Conservation (phyloP, 352 stramenopile species). For the Globisporangium heterothallicum region DNA sequence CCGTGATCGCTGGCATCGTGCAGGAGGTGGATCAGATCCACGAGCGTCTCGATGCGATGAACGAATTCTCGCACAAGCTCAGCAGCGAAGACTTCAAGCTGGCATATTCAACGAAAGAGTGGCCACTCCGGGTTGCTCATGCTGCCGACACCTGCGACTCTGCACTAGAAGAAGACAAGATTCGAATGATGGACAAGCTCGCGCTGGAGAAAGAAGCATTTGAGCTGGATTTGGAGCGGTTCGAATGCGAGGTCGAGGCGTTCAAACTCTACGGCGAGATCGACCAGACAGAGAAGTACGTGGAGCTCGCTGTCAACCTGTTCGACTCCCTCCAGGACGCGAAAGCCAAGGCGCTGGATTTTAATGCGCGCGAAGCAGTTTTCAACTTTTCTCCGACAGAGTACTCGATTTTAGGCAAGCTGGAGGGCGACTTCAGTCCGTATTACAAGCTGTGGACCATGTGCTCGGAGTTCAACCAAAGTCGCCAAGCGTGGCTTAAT, state of each 20-base stretch:
- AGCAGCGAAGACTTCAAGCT: conserved; percentile 86
- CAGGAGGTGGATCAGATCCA: conserved; percentile 75
- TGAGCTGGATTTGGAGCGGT: conserved; percentile 79
- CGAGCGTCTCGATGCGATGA: conserved; percentile 56
- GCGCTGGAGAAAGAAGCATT: conserved; percentile 89
- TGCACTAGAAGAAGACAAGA: conserved; percentile 88
- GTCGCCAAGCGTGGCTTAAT: conserved; percentile 89
- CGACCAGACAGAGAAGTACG: conserved; percentile 86
- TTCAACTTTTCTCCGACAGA: conserved; percentile 92
- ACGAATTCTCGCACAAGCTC: conserved; percentile 85
- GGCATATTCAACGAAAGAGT: conserved; percentile 87
- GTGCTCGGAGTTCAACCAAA: conserved; percentile 92
- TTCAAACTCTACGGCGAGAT: conserved; percentile 89
- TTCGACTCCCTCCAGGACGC: conserved; percentile 90
- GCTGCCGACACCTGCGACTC: conserved; percentile 84
- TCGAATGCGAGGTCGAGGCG: conserved; percentile 83
- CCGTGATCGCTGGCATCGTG: conserved; percentile 70
- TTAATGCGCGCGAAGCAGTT: conserved; percentile 90
- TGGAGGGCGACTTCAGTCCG: conserved; percentile 84
- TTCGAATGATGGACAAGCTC: conserved; percentile 93
- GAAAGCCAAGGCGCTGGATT: conserved; percentile 87
- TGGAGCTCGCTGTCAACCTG: conserved; percentile 79
- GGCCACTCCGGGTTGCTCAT: conserved; percentile 74
- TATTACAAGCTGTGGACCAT: conserved; percentile 96
- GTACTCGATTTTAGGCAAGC: conserved; percentile 80